Conservation (phyloP, 2,329 filamentous ascomycete genomes). For the Emericellopsis atlantica region DNA sequence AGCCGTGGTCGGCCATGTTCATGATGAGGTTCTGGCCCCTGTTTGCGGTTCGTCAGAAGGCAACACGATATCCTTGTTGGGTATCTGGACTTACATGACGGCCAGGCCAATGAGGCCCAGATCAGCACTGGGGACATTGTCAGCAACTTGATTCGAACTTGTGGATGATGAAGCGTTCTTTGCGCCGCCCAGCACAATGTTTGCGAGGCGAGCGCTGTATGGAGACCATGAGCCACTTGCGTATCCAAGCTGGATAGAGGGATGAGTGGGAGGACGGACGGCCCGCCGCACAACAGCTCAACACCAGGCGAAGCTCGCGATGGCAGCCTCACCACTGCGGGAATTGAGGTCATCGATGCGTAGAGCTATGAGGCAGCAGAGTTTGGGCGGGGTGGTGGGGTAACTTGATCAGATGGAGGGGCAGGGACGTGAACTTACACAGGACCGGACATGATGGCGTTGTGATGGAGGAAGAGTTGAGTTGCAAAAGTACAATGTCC, state of each 20-base stretch:
- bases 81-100: constrained; percentile 54
- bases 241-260: constrained; percentile 3
- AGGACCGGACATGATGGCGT: constrained; percentile 48
- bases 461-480: constrained; percentile 1
- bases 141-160: constrained; percentile 31
- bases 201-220: constrained; percentile 60
- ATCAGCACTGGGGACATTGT: constrained; percentile 59
- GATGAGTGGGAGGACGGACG: background rate
- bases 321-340: constrained; percentile 13
- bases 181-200: constrained; percentile 55
- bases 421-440: constrained; percentile 41
- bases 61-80: background rate
- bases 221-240: constrained; percentile 22
- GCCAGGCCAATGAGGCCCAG: constrained; percentile 87
- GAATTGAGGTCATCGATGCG: constrained; percentile 19
- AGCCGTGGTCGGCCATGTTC: constrained; percentile 83
- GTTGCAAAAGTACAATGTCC: too few species aligned
- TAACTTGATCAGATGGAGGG: constrained; percentile 13
- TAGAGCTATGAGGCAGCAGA: constrained; percentile 6
- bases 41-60: constrained; percentile 1
- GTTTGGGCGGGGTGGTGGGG: constrained; percentile 26
- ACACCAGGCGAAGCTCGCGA: constrained; percentile 7
- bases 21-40: constrained; percentile 78
- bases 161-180: constrained; percentile 25
- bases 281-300: background rate